Percentiles rank a stretch among this genome's conserved stretches.
These are phyloP conservation scores for Fusarium secorum DNA, from an alignment of 2,329 filamentous ascomycete genomes.

Conservation along the genomic window DNA sequence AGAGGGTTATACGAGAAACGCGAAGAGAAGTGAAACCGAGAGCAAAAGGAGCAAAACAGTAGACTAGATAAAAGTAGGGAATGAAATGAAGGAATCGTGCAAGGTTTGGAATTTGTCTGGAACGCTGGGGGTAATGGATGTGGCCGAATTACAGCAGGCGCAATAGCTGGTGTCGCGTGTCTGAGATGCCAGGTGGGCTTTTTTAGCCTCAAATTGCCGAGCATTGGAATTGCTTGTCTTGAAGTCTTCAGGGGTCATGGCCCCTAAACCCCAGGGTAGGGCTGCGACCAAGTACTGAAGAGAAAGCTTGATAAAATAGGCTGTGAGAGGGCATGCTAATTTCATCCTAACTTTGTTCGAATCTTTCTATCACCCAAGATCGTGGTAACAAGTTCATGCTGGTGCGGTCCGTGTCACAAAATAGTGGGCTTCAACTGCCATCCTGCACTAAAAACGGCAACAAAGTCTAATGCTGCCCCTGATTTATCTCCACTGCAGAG, in stretches of 20 bases:
- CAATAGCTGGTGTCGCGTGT: conserved; percentile 34
- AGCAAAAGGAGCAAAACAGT: not conserved
- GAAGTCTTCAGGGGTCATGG: conserved; percentile 28
- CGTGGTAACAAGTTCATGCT: conserved; percentile 2
- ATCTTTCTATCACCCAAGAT: not conserved
- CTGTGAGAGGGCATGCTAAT: not conserved
- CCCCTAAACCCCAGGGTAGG: conserved; percentile 17
- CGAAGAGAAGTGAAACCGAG: not conserved
- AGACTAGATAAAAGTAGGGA: not conserved
- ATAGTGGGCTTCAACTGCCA: conserved; percentile 32
- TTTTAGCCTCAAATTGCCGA: conserved; percentile 35
- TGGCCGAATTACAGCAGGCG: conserved; percentile 2
- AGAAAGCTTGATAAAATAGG: not conserved
- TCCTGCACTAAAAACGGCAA: conserved; percentile 38
- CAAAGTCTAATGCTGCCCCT: conserved; percentile 26
- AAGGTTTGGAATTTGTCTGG: conserved; percentile 27
- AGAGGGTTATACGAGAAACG: not conserved
- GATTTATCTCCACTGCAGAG: conserved; percentile 17
- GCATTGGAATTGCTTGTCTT: conserved; percentile 38
- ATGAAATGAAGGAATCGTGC: conserved; percentile 15
- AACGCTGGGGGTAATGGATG: conserved; percentile 25
- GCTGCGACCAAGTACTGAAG: not conserved
- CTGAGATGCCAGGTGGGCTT: conserved; percentile 12
- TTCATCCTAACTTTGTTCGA: not conserved
- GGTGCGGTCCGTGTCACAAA: conserved; percentile 30